These are phyloP conservation scores for Cutaneotrichosporon curvatum DNA, from an alignment of 1,284 basidiomycete genomes.

Conservation along the genomic window DNA sequence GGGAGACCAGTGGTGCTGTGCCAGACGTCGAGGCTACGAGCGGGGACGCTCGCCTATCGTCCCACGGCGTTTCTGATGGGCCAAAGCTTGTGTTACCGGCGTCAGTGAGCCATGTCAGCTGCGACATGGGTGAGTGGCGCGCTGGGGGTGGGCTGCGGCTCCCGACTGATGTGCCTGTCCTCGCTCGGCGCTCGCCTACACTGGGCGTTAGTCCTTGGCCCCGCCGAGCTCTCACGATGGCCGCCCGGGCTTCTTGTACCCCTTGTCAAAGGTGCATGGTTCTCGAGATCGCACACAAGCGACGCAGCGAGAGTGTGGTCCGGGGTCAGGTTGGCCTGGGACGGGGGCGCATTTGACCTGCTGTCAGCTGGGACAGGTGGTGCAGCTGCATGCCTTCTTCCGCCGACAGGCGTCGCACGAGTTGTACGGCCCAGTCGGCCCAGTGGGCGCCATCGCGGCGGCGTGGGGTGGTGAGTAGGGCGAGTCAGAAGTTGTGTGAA, in stretches of 20 bases:
- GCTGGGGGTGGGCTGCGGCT: background rate
- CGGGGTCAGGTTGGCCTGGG: too few relatives aligned
- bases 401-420: background rate
- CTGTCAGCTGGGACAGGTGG: background rate
- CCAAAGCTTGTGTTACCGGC: background rate
- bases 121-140: background rate
- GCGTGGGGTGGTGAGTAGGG: too few relatives aligned
- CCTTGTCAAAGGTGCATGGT: constrained; percentile 7
- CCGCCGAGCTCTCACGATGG: constrained; percentile 1
- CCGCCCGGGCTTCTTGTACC: constrained; percentile 16
- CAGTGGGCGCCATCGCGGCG: too few relatives aligned
- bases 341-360: constrained; percentile 1
- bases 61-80: too few relatives aligned
- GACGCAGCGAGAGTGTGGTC: constrained; percentile 1
- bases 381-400: background rate
- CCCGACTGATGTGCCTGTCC: background rate
- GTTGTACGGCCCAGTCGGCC: background rate
- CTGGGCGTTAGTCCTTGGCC: background rate
- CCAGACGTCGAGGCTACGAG: too few relatives aligned
- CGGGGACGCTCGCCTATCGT: too few relatives aligned
- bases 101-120: background rate
- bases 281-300: constrained; percentile 1
- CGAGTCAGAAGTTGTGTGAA: too few relatives aligned
- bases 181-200: background rate
- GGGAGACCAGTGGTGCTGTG: too few relatives aligned